Percentiles rank a stretch among this genome's conserved stretches.
phyloP scores from a whole-genome alignment of 208 protist species.

The Acanthamoeba culbertsoni region DNA sequence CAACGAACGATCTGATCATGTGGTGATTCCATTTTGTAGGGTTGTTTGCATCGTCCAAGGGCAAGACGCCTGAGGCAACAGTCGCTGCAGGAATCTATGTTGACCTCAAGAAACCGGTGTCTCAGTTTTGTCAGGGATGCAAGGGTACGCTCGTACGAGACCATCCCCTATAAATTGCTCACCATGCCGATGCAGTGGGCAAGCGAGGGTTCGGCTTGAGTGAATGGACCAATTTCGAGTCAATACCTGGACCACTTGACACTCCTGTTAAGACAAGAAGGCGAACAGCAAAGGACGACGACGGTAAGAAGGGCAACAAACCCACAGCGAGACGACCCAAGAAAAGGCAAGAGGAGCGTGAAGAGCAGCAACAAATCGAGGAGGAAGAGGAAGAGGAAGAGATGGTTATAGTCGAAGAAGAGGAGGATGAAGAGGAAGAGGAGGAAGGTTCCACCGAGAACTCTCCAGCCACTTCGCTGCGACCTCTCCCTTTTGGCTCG shows the following conservation, averaged over 20 bases:
- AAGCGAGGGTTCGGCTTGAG: neutral
- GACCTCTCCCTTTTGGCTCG: neutral
- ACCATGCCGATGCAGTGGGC: neutral
- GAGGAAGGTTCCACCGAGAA: neutral
- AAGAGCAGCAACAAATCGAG: neutral
- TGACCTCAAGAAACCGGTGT: neutral
- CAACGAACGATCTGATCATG: neutral
- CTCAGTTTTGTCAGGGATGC: neutral
- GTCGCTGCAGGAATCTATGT: neutral
- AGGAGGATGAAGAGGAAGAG: neutral
- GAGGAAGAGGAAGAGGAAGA: neutral
- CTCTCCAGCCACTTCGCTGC: neutral
- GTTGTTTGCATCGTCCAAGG: neutral
- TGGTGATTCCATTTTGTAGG: neutral
- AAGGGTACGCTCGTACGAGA: neutral
- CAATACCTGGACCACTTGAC: neutral
- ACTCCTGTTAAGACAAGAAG: neutral
- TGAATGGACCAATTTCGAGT: neutral
- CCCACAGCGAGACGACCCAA: neutral
- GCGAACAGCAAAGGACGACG: neutral
- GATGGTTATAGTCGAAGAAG: neutral
- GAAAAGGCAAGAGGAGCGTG: neutral
- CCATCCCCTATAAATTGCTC: neutral
- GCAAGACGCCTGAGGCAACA: neutral
- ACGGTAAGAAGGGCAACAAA: neutral